phyloP scores from a whole-genome alignment of 1,139 yeast genomes.

The Lodderomyces theae region DNA sequence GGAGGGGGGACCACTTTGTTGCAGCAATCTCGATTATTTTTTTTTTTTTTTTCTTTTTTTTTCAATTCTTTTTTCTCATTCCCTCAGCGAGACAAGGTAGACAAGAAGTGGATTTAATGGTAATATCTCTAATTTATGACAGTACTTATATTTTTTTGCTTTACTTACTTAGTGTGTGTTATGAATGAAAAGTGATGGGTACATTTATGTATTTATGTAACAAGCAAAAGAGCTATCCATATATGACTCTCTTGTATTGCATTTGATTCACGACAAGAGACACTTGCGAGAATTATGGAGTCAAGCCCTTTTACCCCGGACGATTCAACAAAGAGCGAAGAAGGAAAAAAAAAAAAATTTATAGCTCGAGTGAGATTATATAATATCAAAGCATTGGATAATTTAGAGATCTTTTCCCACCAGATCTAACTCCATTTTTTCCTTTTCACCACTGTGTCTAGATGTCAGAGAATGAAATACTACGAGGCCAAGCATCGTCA shows the following conservation, averaged over 20 bases:
- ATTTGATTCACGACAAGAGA: no score
- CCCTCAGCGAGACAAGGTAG: no score
- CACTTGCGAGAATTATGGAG: no score
- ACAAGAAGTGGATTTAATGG: no score
- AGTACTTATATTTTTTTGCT: no score
- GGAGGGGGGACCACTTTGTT: no score
- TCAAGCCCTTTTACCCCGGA: not conserved
- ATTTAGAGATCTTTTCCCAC: not conserved
- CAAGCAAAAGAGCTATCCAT: not conserved
- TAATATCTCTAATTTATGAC: no score
- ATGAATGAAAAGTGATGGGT: not conserved
- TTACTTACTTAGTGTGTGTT: no score
- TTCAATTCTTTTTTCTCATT: no score
- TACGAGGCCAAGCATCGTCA: slow-evolving; percentile 3
- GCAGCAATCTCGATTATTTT: no score
- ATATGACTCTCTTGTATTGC: not conserved
- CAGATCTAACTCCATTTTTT: not conserved
- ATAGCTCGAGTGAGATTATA: not conserved
- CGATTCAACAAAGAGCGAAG: not conserved
- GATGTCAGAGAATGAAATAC: slow-evolving; percentile 5
- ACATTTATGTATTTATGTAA: no score
- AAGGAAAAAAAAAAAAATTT: slow-evolving; percentile 1
- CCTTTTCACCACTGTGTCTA: not conserved
- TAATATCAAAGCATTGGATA: not conserved
- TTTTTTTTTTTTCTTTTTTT: no score